Evolutionary conservation across 2,329 filamentous ascomycete genomes (phyloP), one percentile per base, ranked within the genome.

Genomic region (Capronia epimyces): DNA sequence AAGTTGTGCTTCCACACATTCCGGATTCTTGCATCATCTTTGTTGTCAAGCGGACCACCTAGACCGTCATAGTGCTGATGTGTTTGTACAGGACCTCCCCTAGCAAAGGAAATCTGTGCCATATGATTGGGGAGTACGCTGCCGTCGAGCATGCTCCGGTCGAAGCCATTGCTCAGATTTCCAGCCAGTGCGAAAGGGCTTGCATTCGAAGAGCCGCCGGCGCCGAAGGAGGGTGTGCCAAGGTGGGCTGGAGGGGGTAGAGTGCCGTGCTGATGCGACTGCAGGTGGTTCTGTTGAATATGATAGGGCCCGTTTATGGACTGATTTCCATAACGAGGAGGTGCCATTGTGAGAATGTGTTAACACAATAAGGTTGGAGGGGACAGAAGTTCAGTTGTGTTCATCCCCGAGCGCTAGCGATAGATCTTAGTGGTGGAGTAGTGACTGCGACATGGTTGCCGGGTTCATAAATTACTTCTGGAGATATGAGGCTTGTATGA

Each of bases 1-100:
- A 97, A 72, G 64, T 97, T 97, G 62, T 89, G 82, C 67, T 86
- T 86, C 93, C 93, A 98, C 32, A 98, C 93, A 64, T 98, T 91
- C 59, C 90, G 81, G 83, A 97, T 97, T 67, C 89, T 79, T 56
- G 83, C 81, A 64, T 89, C 88, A 25, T 74, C 75, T 15, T 79
- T 78, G 31, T 48, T 54, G 16, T 58, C 53, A 12, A 53, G 40
- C 24, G 47, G 44, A 20, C 50, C 56, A 36, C 34, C 52, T 3
- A 58, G 29, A 9, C 46, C 50, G 27, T 67, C 54, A 48, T 63
- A 59, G 21, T 53, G 53, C 55, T 82, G 78, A 43, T 80, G 79
- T 52, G 80, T 78, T 60, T 84, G 79, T 65, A 84, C 80, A 64
- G 68, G 76, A 67, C 74, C 85, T 67, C 83, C 86, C 65, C 91